Conservation (phyloP, 352 stramenopile genomes). For the Phytopythium delawarense region DNA sequence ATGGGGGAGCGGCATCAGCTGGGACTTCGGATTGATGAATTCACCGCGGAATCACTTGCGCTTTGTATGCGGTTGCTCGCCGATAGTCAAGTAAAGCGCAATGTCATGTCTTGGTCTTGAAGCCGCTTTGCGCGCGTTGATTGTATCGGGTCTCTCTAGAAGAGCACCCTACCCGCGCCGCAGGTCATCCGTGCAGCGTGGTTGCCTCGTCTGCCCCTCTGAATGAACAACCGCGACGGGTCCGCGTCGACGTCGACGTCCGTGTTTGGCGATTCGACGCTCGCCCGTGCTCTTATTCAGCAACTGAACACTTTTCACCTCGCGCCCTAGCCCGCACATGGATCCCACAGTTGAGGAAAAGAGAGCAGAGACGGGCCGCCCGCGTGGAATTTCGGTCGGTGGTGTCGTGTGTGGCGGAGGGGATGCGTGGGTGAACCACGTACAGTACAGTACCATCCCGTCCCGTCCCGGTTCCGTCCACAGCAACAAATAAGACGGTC, state of each 20-base stretch:
- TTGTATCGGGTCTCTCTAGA: slow-evolving; percentile 1
- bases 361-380: not conserved
- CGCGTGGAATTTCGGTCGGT: not conserved
- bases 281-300: not conserved
- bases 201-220: slow-evolving; percentile 1
- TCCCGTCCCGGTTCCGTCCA: no score
- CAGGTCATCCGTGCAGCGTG: not conserved
- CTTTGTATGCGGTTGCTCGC: no score
- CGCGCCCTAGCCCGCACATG: not conserved
- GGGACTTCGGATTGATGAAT: not conserved
- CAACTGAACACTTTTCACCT: not conserved
- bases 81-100: not conserved
- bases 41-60: not conserved
- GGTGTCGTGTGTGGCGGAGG: not conserved
- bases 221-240: slow-evolving; percentile 1
- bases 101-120: no score
- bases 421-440: slow-evolving; percentile 1
- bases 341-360: not conserved
- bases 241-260: not conserved
- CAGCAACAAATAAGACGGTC: not conserved
- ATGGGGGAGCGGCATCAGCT: not conserved
- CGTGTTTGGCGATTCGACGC: not conserved
- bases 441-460: not conserved
- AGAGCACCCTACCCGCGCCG: not conserved
- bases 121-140: no score